Evolutionary conservation across 768 basidiomycete species (phyloP), one percentile per base, ranked within the genome.

Genomic region (Leucosporidium scottii): DNA sequence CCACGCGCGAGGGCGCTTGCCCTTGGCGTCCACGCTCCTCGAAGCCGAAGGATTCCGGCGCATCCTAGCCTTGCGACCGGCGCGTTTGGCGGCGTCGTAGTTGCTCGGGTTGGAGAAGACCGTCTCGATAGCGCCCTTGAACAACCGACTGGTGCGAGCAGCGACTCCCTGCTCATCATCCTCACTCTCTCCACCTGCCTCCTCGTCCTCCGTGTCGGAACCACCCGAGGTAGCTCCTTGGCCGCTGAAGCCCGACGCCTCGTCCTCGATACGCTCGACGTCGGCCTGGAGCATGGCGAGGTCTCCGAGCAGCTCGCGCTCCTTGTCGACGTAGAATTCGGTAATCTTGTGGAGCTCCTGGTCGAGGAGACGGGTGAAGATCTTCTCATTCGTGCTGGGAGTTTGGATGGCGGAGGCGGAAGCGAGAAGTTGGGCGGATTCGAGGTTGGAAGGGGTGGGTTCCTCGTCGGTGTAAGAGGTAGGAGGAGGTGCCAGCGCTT

Each of bases 291-390:
- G 65, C 21, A 69, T 58, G 21, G 75, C 74, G 47, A 75, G 76
- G 21, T 77, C 72, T 31, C 68, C 66, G 34, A 74, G 59, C 25
- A 96, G 79, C 59, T 93, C 89, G 55, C 81, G 83, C 75, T 90
- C 87, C 78, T 93, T 90, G 3, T 78, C 74, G 57, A 83, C 82
- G 77, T 97, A 98, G 77, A 98, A 98, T 0, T 80, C 62, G 27
- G 81, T 79, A 23, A 97, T 86, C 82, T 93, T 96, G 75, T 82
- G 81, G 36, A 93, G 81, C 75, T 99, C 93, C 68, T 83, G 81
- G 77, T 96, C 88, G 36, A 96, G 82, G 1, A 92, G 81, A 0
- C 87, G 85, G 13, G 82, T 77, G 77, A 98, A 98, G 23, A 64
- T 72, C 75, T 82, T 78, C 36, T 20, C 77, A 75, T 75, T 90